Evolutionary conservation across 306 rosid species (phyloP), one percentile per base, ranked within the genome.

Genomic region (Vachellia pachyceras): DNA sequence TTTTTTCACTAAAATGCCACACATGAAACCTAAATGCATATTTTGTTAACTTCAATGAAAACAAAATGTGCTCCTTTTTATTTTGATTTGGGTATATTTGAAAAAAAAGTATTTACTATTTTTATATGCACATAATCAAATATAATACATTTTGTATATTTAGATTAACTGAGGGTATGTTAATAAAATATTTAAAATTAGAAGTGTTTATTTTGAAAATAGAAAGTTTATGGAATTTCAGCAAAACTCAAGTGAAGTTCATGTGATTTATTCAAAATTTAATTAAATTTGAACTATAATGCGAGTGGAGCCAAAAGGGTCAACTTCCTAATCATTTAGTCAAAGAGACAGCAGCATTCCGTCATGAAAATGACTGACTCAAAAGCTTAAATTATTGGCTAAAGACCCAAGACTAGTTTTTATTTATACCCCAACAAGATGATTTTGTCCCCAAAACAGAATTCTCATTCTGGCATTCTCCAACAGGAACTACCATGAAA

Each of bases 401-500:
- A 41, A 55, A 36, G 37, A 52, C 80, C 35, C 33, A 10, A 3
- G 70, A 13, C 20, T 65, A 35, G 3, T 18, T 54, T 65, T 80
- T 23, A 25, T 61, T 44, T 23, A 29, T 29, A 10, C 36, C 54
- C 57, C 29, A 25, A 33, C 50, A 55, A 47, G 20, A 35, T 0
- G 20, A 35, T 0, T 47, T 13, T 15, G 10, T 22, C 23, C 41
- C 13, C 42, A 45, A 6, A 71, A 23, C 37, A 11, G 42, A 46
- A 46, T 13, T 13, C 58, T 71, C 22, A 71, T 46, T 71, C n/a
- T 25, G 23, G 41, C 23, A 71, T 15, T 71, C 36, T 46, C 42
- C 60, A 71, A 71, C 23, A 45, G 58, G 15, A 71, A 70, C 14
- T 12, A 46, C 41, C 75, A 71, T 46, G 58, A 46, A 42, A 71